A percentile compares a stretch with the other conserved stretches of the same genome.
Evolutionary conservation across 2,329 filamentous ascomycete genomes (phyloP).

Genomic region (Aaosphaeria arxii): DNA sequence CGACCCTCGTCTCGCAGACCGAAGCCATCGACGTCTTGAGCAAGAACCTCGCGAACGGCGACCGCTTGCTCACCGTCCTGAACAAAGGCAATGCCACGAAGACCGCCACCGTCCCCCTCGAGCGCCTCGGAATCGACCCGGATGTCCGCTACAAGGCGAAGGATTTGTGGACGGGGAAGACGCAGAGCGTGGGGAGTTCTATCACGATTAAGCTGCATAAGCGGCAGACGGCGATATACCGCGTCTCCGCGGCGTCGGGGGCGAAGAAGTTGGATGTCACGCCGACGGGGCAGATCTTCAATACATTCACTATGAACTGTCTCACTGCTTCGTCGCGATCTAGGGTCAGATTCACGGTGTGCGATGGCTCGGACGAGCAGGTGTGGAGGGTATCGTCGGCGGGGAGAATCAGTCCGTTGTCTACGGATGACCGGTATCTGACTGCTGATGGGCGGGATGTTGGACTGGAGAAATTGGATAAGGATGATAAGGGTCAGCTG

Average conservation of each 20-base stretch:
- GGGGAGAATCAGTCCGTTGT: constrained; percentile 40
- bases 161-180: constrained; percentile 45
- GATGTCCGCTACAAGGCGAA: constrained; percentile 32
- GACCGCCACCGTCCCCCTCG: constrained; percentile 31
- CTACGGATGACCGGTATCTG: constrained; percentile 33
- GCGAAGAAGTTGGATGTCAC: constrained; percentile 16
- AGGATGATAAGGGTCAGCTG: constrained; percentile 22
- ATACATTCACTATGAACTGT: constrained; percentile 46
- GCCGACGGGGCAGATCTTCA: constrained; percentile 51
- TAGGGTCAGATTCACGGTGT: constrained; percentile 33
- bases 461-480: constrained; percentile 10
- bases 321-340: constrained; percentile 33
- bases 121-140: constrained; percentile 36
- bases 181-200: constrained; percentile 13
- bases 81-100: constrained; percentile 38
- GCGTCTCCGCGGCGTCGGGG: constrained; percentile 28
- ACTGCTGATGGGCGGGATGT: constrained; percentile 13
- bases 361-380: constrained; percentile 41
- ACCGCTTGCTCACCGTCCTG: constrained; percentile 47
- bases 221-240: constrained; percentile 44
- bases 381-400: constrained; percentile 40
- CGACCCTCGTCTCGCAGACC: constrained; percentile 48
- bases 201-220: constrained; percentile 29
- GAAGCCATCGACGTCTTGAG: constrained; percentile 46
- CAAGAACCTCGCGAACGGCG: constrained; percentile 46